A percentile compares a stretch with the other conserved stretches of the same genome.
Conservation (phyloP, 495 filamentous ascomycete species). For the Podospora didyma region DNA sequence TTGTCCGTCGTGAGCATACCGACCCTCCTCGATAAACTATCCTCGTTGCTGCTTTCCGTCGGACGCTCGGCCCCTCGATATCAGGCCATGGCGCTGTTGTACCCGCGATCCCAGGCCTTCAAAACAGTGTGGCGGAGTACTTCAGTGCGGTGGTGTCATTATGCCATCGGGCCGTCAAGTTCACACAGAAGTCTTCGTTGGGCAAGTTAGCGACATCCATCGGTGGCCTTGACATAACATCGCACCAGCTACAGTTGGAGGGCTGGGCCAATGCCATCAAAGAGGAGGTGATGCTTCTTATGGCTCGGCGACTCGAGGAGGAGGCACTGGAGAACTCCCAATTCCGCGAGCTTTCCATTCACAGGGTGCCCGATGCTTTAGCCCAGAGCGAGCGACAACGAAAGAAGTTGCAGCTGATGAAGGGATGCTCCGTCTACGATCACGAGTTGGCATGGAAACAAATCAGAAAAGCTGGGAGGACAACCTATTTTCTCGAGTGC, state of each 20-base stretch:
- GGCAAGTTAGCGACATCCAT: conserved; percentile 18
- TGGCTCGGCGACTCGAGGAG: conserved; percentile 27
- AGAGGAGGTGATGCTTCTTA: conserved; percentile 31
- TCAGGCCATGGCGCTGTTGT: conserved; percentile 36
- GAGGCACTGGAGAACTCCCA: conserved; percentile 21
- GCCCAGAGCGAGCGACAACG: conserved; percentile 17
- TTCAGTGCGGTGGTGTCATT: conserved; percentile 40
- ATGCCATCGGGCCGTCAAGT: conserved; percentile 24
- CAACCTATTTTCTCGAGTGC: conserved; percentile 24
- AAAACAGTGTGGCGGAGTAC: conserved; percentile 38
- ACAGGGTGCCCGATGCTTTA: conserved; percentile 6
- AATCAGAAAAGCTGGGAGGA: conserved; percentile 36
- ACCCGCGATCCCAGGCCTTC: conserved; percentile 36
- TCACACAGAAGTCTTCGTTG: conserved; percentile 30
- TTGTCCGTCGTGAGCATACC: conserved; percentile 21
- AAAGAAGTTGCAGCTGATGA: conserved; percentile 27
- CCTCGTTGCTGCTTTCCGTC: conserved; percentile 37
- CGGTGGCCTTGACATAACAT: conserved; percentile 26
- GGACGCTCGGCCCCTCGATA: conserved; percentile 40
- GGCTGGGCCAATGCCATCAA: conserved; percentile 37
- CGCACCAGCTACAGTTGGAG: conserved; percentile 29
- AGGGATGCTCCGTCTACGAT: conserved; percentile 39
- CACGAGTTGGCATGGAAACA: conserved; percentile 40
- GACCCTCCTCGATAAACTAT: conserved; percentile 39
- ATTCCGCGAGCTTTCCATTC: conserved; percentile 21